Evolutionary conservation across 2,329 filamentous ascomycete genomes (phyloP).

Genomic region (Paraphoma sp.): DNA sequence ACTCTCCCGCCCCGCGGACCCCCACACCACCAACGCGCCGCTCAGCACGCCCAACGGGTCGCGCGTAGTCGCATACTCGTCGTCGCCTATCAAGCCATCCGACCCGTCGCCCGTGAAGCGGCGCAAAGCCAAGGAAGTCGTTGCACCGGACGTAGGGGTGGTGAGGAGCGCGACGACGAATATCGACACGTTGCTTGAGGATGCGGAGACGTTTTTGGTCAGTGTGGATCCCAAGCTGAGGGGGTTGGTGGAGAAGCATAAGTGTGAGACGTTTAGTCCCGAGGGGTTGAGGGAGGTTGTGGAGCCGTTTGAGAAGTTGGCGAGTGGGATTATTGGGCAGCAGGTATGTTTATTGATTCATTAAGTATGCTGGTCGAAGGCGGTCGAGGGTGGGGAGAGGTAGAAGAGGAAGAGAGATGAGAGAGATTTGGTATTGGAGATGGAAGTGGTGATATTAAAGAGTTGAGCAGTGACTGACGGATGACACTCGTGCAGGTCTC

Average conservation of each 20-base stretch:
- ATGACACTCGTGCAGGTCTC: slow-evolving; percentile 64
- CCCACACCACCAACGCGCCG: slow-evolving; percentile 71
- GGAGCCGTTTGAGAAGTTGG: slow-evolving; percentile 85
- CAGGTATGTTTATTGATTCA: slow-evolving; percentile 58
- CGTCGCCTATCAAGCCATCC: slow-evolving; percentile 42
- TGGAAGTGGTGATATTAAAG: background rate
- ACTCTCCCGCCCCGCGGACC: slow-evolving; percentile 64
- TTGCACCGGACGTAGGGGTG: slow-evolving; percentile 41
- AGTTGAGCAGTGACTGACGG: background rate
- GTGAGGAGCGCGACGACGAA: slow-evolving; percentile 57
- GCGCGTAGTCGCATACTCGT: slow-evolving; percentile 60
- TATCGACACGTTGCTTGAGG: slow-evolving; percentile 74
- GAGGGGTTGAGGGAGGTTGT: slow-evolving; percentile 83
- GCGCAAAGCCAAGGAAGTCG: slow-evolving; percentile 47
- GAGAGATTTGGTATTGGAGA: background rate
- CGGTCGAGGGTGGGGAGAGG: background rate
- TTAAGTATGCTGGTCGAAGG: too few relatives aligned
- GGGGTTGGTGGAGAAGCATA: slow-evolving; percentile 74
- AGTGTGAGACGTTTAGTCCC: slow-evolving; percentile 80
- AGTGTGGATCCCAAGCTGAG: slow-evolving; percentile 74
- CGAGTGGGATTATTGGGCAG: slow-evolving; percentile 91
- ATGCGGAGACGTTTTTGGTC: slow-evolving; percentile 78
- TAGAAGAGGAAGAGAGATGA: background rate
- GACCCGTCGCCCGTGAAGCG: slow-evolving; percentile 50
- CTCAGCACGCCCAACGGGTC: slow-evolving; percentile 76